Base-by-base conservation (phyloP, 148 eudicot genomes). In the Camellia japonica region DNA sequence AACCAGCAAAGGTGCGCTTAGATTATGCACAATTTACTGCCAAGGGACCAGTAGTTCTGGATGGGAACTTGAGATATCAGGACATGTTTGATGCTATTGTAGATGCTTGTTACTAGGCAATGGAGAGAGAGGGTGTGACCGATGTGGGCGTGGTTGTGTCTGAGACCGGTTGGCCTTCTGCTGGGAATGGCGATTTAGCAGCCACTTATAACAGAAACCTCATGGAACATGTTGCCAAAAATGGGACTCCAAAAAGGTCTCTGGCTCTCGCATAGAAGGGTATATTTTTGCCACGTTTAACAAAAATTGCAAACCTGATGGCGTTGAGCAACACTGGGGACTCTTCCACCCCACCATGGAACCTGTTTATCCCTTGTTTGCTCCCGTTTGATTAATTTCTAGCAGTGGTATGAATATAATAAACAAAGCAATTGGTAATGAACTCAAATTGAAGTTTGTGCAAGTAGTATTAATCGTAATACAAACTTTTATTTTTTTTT, bases 11-110 rank as follows among this genome's bases (percentile, higher is more conserved):
- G 5, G 56, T 90, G 3, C 70, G 61, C 2, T 51, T 91, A 4
- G 86, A 83, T 3, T 91, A 85, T n/a, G 90, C 95, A 0, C 82
- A 68, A 3, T 90, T 90, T 76, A 83, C 76, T 5, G 74, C 85
- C 0, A 12, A 58, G 0, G 61, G 65, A 1, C 56, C 79, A 0
- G 89, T 82, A 18, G 75, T 75, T 18, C 82, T 30, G n/a, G 90
- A 91, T 42, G 72, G 58, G 0, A 30, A 14, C 13, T 30, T 86
- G 67, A 43, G 79, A 8, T 92, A 92, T 59, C 72, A 23, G 16
- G 90, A 83, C 80, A 30, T 90, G 52, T 92, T 85, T 30, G 30
- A 23, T 23, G 30, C 30, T 23, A 23, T 23, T 23, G 61, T 85
- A 2, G 97, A 92, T 41, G 49, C 80, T 3, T 71, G 78, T 10